A percentile compares a stretch with the other conserved stretches of the same genome.
phyloP scores from a whole-genome alignment of 192 early-diverging fungal genomes.

The Kappamyces sp. region DNA sequence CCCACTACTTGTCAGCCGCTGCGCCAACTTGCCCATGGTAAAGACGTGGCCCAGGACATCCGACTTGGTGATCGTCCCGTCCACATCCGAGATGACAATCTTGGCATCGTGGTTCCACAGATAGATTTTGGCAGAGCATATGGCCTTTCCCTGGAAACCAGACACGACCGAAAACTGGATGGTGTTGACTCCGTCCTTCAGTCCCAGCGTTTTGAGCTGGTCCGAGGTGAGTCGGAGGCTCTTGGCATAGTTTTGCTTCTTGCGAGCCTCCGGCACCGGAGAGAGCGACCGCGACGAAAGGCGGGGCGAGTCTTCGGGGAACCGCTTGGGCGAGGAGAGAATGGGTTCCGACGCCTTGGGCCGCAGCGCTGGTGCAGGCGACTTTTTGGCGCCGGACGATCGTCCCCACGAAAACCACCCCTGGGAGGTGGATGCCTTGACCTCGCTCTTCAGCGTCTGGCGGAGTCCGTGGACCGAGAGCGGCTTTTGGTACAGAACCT shows the following conservation, averaged over 20 bases:
- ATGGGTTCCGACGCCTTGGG: neutral
- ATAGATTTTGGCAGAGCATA: slow-evolving; percentile 82
- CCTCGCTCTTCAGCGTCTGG: slow-evolving; percentile 10
- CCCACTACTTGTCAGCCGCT: slow-evolving; percentile 47
- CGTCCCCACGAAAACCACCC: slow-evolving; percentile 13
- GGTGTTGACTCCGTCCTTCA: slow-evolving; percentile 83
- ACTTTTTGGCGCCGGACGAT: neutral
- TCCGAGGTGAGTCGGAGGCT: slow-evolving; percentile 85
- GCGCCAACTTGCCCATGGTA: slow-evolving; percentile 53
- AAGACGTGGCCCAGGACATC: slow-evolving; percentile 94
- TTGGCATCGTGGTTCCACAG: slow-evolving; percentile 75
- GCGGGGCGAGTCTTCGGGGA: neutral
- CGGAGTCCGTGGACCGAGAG: slow-evolving; percentile 31
- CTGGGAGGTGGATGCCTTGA: neutral
- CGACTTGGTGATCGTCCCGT: slow-evolving; percentile 98
- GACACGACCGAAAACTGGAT: slow-evolving; percentile 83
- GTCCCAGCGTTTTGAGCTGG: slow-evolving; percentile 72
- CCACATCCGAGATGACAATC: slow-evolving; percentile 96
- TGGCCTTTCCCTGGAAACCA: slow-evolving; percentile 66
- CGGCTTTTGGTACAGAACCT: slow-evolving; percentile 51
- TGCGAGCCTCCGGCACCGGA: slow-evolving; percentile 13
- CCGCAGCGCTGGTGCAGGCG: slow-evolving; percentile 4
- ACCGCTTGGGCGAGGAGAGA: neutral
- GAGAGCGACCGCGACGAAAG: slow-evolving; percentile 13
- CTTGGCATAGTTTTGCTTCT: slow-evolving; percentile 66